phyloP scores from a whole-genome alignment of 2,329 filamentous ascomycete species.

The Calcarisporium arbuscula region DNA sequence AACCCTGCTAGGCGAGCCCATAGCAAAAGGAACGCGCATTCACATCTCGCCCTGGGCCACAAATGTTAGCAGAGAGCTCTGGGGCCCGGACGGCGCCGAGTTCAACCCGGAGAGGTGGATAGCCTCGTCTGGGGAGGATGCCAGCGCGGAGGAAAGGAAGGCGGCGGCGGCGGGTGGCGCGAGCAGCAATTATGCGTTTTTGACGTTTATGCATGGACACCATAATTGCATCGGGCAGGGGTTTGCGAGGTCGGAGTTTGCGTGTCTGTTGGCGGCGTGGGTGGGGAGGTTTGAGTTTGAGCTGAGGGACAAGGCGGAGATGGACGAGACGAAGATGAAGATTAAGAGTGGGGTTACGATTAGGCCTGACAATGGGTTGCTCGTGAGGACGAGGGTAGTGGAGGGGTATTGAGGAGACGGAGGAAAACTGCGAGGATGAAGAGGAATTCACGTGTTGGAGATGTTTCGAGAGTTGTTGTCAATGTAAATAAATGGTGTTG shows the following conservation, averaged over 20 bases:
- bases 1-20: slow-evolving; percentile 53
- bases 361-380: slow-evolving; percentile 65
- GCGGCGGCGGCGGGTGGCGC: slow-evolving; percentile 61
- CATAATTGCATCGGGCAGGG: slow-evolving; percentile 76
- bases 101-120: slow-evolving; percentile 81
- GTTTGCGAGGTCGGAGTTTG: slow-evolving; percentile 81
- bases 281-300: slow-evolving; percentile 67
- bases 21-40: slow-evolving; percentile 67
- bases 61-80: slow-evolving; percentile 63
- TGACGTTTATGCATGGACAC: slow-evolving; percentile 84
- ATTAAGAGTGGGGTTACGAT: slow-evolving; percentile 67
- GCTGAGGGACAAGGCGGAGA: slow-evolving; percentile 49
- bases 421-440: too few relatives aligned
- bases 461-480: too few relatives aligned
- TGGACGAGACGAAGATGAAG: slow-evolving; percentile 59
- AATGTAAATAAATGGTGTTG: too few relatives aligned
- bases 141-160: slow-evolving; percentile 24
- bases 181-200: slow-evolving; percentile 65
- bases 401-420: slow-evolving; percentile 52
- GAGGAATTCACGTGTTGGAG: too few relatives aligned
- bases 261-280: slow-evolving; percentile 71
- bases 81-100: slow-evolving; percentile 66
- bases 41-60: slow-evolving; percentile 59
- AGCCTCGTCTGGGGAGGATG: slow-evolving; percentile 30
- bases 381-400: slow-evolving; percentile 60